Conservation (phyloP, 108 stramenopile species). For the Nitzschia sp. region DNA sequence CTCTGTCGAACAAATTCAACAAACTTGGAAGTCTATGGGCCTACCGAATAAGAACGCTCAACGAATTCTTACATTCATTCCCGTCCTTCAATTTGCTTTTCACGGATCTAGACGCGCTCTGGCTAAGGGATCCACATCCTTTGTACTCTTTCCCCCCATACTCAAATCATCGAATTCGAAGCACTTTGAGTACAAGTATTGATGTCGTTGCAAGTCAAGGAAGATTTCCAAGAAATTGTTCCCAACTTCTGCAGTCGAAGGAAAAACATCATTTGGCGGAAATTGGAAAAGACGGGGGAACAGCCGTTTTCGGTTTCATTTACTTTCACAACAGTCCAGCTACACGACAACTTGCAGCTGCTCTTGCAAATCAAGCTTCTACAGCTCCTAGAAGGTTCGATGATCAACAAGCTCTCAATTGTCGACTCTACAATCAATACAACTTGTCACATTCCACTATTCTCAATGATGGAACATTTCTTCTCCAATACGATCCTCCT, state of each 20-base stretch:
- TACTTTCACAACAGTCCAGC: conserved; percentile 9
- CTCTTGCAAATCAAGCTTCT: neutral
- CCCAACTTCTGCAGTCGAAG: neutral
- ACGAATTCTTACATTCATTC: conserved; percentile 1
- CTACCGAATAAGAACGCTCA: conserved; percentile 3
- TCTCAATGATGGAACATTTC: conserved; percentile 3
- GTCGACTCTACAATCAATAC: neutral
- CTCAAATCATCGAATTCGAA: neutral
- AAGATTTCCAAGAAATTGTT: neutral
- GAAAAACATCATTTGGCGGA: neutral
- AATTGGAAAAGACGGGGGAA: conserved; percentile 5
- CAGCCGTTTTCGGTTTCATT: conserved; percentile 7
- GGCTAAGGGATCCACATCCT: neutral
- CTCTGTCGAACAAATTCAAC: neutral
- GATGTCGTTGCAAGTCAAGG: conserved; percentile 7
- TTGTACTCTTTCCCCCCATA: neutral
- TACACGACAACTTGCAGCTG: neutral
- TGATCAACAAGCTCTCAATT: conserved; percentile 6
- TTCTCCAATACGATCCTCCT: neutral
- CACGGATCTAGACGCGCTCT: neutral
- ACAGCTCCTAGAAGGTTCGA: neutral
- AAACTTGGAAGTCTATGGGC: neutral
- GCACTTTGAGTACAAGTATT: neutral
- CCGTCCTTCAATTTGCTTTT: neutral
- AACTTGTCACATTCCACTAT: neutral